Evolutionary conservation across 306 rosid genomes (phyloP), one percentile per base, ranked within the genome.

Genomic region (Corylus heterophylla): DNA sequence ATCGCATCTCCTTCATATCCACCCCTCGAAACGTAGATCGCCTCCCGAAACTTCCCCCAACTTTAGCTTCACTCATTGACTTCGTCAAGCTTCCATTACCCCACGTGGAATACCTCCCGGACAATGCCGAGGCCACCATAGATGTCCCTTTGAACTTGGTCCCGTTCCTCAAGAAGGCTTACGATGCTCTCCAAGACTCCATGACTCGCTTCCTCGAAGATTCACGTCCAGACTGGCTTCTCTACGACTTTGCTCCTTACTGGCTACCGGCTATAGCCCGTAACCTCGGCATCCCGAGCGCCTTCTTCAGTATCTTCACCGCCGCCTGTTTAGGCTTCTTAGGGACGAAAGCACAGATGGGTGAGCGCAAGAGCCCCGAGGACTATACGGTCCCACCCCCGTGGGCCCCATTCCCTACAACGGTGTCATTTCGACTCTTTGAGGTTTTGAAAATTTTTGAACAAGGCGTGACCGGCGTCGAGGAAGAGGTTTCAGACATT

Each of bases 1-100:
- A 86, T 62, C 31, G 13, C 6, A 56, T 76, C n/a, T 84, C 92
- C 7, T 80, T 87, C 54, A n/a, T 87, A 0, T 87, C 92, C 39
- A 87, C 92, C 37, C 88, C 90, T 1, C 39, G 37, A 68, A 90
- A 83, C 86, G 78, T 87, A 29, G 78, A 82, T 22, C 89, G 92
- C 45, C 88, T 89, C n/a, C 88, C 91, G 0, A 81, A 84, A 74
- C 70, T 85, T 80, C 82, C 85, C n/a, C 81, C 79, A 68, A 63
- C 45, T 55, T 44, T 89, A 2, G 56, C 85, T 8, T 48, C 73
- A 7, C 50, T 71, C 12, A 22, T 90, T 27, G 75, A 31, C 25
- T 76, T 87, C 9, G 82, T 84, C 81, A 71, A 87, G 56, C 73
- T 88, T 3, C 87, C 87, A 31, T 10, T 85, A n/a, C 85, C 86